Base-by-base conservation (phyloP, 2,329 filamentous ascomycete genomes). In the Colletotrichum lupini region DNA sequence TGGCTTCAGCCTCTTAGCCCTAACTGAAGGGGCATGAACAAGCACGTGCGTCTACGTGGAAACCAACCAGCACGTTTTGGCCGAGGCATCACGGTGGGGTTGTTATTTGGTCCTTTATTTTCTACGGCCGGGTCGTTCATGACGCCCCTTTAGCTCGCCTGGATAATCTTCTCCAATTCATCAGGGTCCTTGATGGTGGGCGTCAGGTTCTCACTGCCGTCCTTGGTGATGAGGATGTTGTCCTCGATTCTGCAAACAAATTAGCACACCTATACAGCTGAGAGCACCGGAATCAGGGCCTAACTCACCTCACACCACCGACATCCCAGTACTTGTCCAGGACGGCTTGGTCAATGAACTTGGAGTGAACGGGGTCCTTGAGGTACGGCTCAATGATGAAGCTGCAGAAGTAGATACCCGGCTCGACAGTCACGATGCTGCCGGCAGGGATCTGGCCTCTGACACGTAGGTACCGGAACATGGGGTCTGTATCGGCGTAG, bases 381-480 rank as follows among this genome's bases (percentile, higher is more conserved):
- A 97, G 86, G 80, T 93, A 97, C 0, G 95, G 94, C 57, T 92
- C 90, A 74, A 98, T 94, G 76, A 97, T 97, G 80, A 95, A 98
- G 24, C 91, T 89, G 83, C 94, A 97, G 82, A 98, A 98, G 84
- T 98, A 98, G 75, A 96, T 92, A 60, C 97, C 97, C 14, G 97
- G 97, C 85, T 99, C 97, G 52, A 98, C 96, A 0, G 97, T 99
- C 66, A 99, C 92, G 28, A 99, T 94, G 62, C 92, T 92, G 8
- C 74, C 93, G 0, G 91, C 92, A 0, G 95, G 94, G 60, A 98
- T 82, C 26, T 84, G 88, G 14, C 94, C 92, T 66, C 97, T 87
- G 52, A 97, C 92, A 57, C 97, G 88, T 73, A 99, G 85, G 80
- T 98, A 98, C 66, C 91, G 89, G 84, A 98, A 98, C 88, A 98